These are phyloP conservation scores for Pseudogymnoascus sp. DNA, from an alignment of 2,329 filamentous ascomycete species.

Conservation along the genomic window DNA sequence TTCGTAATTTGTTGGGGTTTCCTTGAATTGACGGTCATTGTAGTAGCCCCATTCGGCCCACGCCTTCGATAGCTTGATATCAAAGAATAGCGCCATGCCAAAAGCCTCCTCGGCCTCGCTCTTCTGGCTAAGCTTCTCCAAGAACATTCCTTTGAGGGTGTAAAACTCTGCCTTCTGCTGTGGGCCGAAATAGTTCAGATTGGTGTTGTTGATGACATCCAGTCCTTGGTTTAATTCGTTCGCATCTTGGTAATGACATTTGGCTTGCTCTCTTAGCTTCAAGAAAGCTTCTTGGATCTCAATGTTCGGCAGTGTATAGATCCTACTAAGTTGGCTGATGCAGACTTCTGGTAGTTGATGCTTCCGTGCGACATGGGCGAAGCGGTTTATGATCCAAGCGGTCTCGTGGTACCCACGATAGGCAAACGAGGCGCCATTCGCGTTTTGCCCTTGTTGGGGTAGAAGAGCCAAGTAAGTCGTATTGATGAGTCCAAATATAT, in stretches of 20 bases:
- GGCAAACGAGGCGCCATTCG: slow-evolving; percentile 76
- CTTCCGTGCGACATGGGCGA: slow-evolving; percentile 94
- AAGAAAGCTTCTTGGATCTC: slow-evolving; percentile 99
- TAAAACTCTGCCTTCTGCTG: slow-evolving; percentile 99
- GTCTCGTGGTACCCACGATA: slow-evolving; percentile 98
- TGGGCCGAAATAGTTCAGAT: slow-evolving; percentile 93
- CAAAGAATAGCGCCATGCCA: slow-evolving; percentile 90
- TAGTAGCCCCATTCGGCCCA: slow-evolving; percentile 99
- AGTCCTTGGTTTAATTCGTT: slow-evolving; percentile 85
- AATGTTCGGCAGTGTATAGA: slow-evolving; percentile 97
- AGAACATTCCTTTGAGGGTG: slow-evolving; percentile 98
- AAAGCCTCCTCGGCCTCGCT: slow-evolving; percentile 90
- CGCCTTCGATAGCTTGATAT: slow-evolving; percentile 89
- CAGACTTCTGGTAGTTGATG: slow-evolving; percentile 95
- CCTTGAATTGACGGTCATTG: slow-evolving; percentile 93
- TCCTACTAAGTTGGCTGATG: slow-evolving; percentile 91
- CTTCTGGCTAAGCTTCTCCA: slow-evolving; percentile 85
- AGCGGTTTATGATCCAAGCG: slow-evolving; percentile 99
- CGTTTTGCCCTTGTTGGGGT: slow-evolving; percentile 69
- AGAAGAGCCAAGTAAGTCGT: slow-evolving; percentile 80
- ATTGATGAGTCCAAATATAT: slow-evolving; percentile 98
- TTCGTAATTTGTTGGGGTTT: slow-evolving; percentile 71
- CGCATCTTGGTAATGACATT: slow-evolving; percentile 95
- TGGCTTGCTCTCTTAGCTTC: slow-evolving; percentile 96
- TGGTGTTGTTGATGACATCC: slow-evolving; percentile 99